Evolutionary conservation across 352 stramenopile species (phyloP).

Genomic region (Globisporangium carolinianum): DNA sequence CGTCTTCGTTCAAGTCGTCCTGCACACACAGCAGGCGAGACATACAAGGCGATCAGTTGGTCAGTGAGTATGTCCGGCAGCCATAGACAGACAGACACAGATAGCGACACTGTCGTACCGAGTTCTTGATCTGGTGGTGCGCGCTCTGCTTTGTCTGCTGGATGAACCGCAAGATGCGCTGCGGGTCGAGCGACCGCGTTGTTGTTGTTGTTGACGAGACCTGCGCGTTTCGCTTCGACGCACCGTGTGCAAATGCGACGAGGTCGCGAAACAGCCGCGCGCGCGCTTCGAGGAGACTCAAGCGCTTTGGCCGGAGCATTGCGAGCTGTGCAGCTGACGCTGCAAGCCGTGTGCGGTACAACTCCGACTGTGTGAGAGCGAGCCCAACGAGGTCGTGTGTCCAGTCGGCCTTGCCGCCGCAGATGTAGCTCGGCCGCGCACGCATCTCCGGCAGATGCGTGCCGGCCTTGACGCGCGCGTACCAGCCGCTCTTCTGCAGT

Average conservation of each 20-base stretch:
- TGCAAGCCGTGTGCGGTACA: not conserved
- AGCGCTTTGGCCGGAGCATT: slow-evolving; percentile 28
- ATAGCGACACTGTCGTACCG: slow-evolving; percentile 25
- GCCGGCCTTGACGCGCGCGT: slow-evolving; percentile 33
- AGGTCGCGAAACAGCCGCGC: slow-evolving; percentile 43
- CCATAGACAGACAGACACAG: not conserved
- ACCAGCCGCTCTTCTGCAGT: slow-evolving; percentile 34
- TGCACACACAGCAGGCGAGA: slow-evolving; percentile 7
- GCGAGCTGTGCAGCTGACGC: slow-evolving; percentile 7
- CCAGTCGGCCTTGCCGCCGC: slow-evolving; percentile 57
- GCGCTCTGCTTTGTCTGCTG: slow-evolving; percentile 56
- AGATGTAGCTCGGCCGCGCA: slow-evolving; percentile 51
- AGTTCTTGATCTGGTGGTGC: slow-evolving; percentile 48
- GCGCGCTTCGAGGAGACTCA: slow-evolving; percentile 53
- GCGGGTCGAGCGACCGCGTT: slow-evolving; percentile 36
- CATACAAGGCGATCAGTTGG: not conserved
- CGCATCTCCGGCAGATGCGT: slow-evolving; percentile 50
- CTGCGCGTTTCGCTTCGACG: slow-evolving; percentile 64
- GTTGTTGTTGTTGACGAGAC: slow-evolving; percentile 18
- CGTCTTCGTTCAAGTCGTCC: slow-evolving; percentile 80
- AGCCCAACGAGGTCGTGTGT: slow-evolving; percentile 24
- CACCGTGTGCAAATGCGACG: slow-evolving; percentile 49
- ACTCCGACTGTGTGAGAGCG: slow-evolving; percentile 14
- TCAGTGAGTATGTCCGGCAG: no score
- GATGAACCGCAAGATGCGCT: slow-evolving; percentile 65